Base-by-base conservation (phyloP, 305 asterid species). In the Fraxinus angustifolia region DNA sequence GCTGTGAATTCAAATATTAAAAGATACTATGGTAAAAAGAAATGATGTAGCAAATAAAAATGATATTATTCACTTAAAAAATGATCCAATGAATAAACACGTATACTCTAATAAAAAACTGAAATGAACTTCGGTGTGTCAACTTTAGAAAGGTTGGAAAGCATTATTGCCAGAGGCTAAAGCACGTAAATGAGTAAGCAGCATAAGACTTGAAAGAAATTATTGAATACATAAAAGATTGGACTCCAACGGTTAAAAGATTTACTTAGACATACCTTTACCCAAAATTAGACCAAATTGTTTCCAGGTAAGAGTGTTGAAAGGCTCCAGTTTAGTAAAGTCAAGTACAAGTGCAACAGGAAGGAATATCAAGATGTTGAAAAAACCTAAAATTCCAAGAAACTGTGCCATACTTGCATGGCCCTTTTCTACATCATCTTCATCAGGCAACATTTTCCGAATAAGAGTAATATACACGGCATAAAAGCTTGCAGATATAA, bases 311-410 rank as follows among this genome's bases (percentile, higher is more conserved):
- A 95, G 93, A 23, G 79, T 36, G 82, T 79, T 75, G 81, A 95
- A 85, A 80, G 85, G 85, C 89, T 92, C 96, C 73, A 90, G 90
- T 87, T 89, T 90, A 58, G 90, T 79, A 81, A 91, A 71, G 75
- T 86, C 83, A 26, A 93, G 90, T 42, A 92, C 50, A 58, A 95
- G 90, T 60, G 90, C 90, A 31, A 93, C 81, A 0, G 99, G 98
- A 40, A 91, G 86, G 85, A 95, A 95, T 80, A 95, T 85, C 82
- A 95, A 16, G 79, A 95, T 79, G 90, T 95, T 95, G 90, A 92
- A 95, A 80, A 92, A 85, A 40, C 98, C 99, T 83, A 95, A 78
- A 88, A 84, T 93, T 77, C 99, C 99, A 81, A 95, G 98, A 86
- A 95, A 93, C 70, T 92, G 97, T 2, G 97, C 97, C 98, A 91